phyloP scores from a whole-genome alignment of 106 monocot species.

The Agapanthus africanus region DNA sequence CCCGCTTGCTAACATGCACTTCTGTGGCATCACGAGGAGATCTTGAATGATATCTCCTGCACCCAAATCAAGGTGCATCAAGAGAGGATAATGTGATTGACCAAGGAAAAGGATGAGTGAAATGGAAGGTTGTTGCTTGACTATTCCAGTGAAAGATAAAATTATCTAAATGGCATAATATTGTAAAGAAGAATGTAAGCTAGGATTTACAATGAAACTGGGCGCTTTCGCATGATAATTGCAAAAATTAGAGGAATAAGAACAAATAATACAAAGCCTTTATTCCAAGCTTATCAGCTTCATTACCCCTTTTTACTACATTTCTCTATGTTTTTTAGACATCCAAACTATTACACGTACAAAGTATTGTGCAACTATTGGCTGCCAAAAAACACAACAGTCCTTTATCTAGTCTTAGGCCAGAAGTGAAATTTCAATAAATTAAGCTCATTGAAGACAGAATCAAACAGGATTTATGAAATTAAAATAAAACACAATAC shows the following conservation, averaged over 20 bases:
- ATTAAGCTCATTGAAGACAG: not conserved
- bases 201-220: not conserved
- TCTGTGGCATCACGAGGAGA: conserved; percentile 12
- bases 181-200: not conserved
- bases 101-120: not conserved
- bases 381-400: not conserved
- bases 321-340: too few relatives aligned
- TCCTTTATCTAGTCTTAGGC: too few relatives aligned
- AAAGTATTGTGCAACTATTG: too few relatives aligned
- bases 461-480: not conserved
- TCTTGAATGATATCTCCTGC: conserved; percentile 18
- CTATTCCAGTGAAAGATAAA: not conserved
- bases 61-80: not conserved
- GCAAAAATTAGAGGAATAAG: not conserved
- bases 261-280: not conserved
- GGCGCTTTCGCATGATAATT: not conserved
- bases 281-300: too few relatives aligned
- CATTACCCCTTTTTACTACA: too few relatives aligned
- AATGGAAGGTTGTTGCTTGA: not conserved
- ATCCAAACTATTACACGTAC: too few relatives aligned
- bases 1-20: conserved; percentile 13
- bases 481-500: not conserved
- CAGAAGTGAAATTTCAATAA: too few relatives aligned
- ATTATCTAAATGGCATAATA: not conserved
- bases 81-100: not conserved